Evolutionary conservation across 805 yeast species (phyloP), one percentile per base, ranked within the genome.

Genomic region (Yamadazyma akitaensis): DNA sequence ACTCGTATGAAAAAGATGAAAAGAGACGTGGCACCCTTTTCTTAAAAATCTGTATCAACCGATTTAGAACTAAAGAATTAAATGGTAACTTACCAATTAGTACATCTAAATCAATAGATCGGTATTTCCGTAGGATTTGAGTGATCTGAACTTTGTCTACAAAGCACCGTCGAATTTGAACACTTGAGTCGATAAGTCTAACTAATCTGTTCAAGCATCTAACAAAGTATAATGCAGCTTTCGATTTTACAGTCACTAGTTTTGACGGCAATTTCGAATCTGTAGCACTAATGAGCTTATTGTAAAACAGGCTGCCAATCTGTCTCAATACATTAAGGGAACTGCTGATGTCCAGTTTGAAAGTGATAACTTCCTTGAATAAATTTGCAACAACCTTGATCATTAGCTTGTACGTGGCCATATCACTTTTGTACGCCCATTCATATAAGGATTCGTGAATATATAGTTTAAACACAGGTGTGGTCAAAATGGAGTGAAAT

Each of bases 361-460:
- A 18, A n/a, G 11, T 33, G 11, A 33, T 10, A 16, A 33, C 19
- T 19, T 43, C 46, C 10, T 31, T 11, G 19, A 43, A 43, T 24
- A 36, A 12, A 34, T 44, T 44, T 19, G 40, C 11, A 8, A 38
- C 12, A 24, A 44, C 11, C 16, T 44, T 44, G 31, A 44, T 38
- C 47, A 44, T 44, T 14, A 37, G 17, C 33, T 39, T 44, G 26
- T 39, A 44, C 26, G 42, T 40, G 2, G 19, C 31, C 35, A 44
- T 12, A 61, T 89, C 96, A 59, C 89, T 85, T 40, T 76, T 67
- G 28, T 72, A 55, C n/a, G 85, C 73, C 95, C 96, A 88, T 13
- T 74, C 74, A 5, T 71, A 56, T 12, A 81, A 56, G 6, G 66
- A 63, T 12, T 77, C 77, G 10, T 76, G 67, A 6, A 71, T 71